Evolutionary conservation across 23 red algal genomes (phyloP), one percentile per base, ranked within the genome.

Genomic region (Chondrus crispus): DNA sequence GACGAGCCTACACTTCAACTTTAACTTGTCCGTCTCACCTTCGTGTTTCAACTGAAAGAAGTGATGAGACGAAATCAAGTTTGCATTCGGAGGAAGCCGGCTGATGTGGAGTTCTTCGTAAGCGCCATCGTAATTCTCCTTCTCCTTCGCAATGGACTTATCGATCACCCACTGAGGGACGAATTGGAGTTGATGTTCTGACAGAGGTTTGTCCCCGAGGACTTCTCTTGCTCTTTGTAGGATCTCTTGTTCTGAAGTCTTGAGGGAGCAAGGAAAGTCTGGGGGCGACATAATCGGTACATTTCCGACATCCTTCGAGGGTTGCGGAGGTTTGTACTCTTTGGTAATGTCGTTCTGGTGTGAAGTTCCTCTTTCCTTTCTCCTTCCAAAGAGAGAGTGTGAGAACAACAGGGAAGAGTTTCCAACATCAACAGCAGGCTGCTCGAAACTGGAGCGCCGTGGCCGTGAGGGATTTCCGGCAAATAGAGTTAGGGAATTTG

Each of bases 41-140:
- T 83, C 79, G n/a, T 64, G 39, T 10, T 83, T 83, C 3, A 83
- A 46, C 13, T 58, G 50, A 42, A 83, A 83, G 79, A 83, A 83
- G 8, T 83, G 79, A 35, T 83, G 50, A 6, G 49, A 83, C 3
- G 79, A 52, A 53, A 83, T 48, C n/a, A 83, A 36, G 28, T 83
- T 83, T 39, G 79, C 79, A 5, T 62, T 24, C 79, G 8, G 16
- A 10, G 79, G 49, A 55, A 83, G 48, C 22, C 4, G 22, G 3
- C 50, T 29, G 24, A 40, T 36, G 10, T 18, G 79, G 2, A 83
- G 22, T 62, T 55, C 47, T 62, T 18, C 50, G n/a, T 83, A 83
- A 29, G 41, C 14, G 3, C 55, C 79, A 3, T 38, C 3, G 49
- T 55, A 83, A 3, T 50, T 30, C 4, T 40, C 30, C 12, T 83